Evolutionary conservation across 1,284 basidiomycete species (phyloP).

Genomic region (Afroboletus lepidellus): DNA sequence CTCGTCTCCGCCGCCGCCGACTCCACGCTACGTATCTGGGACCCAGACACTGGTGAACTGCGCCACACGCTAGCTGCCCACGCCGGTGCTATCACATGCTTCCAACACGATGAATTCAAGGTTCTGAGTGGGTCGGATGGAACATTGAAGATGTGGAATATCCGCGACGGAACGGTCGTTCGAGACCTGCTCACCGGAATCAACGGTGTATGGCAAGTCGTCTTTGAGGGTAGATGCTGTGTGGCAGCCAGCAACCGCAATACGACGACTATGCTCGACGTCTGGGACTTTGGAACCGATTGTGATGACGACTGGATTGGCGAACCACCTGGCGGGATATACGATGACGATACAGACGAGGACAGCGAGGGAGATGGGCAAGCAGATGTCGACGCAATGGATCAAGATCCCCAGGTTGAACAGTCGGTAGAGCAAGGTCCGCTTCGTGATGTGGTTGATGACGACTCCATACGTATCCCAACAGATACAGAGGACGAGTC

Average conservation of each 20-base stretch:
- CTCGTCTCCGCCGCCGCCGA: conserved; percentile 94
- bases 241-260: conserved; percentile 88
- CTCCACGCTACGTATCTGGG: conserved; percentile 90
- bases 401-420: conserved; percentile 55
- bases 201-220: conserved; percentile 93
- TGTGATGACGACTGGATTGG: conserved; percentile 59
- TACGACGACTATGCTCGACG: conserved; percentile 76
- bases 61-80: conserved; percentile 83
- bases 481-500: conserved; percentile 31
- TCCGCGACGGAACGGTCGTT: conserved; percentile 78
- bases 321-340: conserved; percentile 48
- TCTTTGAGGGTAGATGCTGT: conserved; percentile 89
- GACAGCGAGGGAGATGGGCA: conserved; percentile 54
- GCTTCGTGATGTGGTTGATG: conserved; percentile 34
- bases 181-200: conserved; percentile 87
- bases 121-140: conserved; percentile 92
- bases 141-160: conserved; percentile 96
- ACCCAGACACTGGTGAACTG: conserved; percentile 78
- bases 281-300: conserved; percentile 81
- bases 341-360: conserved; percentile 55
- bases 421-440: conserved; percentile 47
- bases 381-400: conserved; percentile 63
- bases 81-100: conserved; percentile 93
- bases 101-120: conserved; percentile 96
- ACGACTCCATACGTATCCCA: conserved; percentile 24